Conservation (phyloP, 768 basidiomycete species). For the Macrocybe gigantea region DNA sequence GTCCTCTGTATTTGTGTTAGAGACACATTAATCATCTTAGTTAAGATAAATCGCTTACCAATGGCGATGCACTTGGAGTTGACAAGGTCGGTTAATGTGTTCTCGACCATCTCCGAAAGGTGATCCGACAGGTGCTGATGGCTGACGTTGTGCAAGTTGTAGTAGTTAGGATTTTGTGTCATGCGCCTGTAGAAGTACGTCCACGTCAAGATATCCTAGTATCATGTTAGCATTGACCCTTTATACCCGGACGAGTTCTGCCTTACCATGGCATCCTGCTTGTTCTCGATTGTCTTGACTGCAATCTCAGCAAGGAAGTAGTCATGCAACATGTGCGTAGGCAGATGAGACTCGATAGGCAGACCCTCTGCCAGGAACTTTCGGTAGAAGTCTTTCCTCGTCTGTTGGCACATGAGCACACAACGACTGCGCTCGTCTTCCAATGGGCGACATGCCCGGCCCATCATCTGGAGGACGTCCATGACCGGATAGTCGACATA, state of each 20-base stretch:
- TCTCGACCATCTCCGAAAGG: slow-evolving; percentile 93
- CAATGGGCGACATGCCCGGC: slow-evolving; percentile 87
- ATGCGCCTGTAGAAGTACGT: slow-evolving; percentile 97
- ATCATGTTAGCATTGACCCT: background rate
- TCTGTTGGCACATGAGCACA: slow-evolving; percentile 96
- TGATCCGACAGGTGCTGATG: slow-evolving; percentile 96
- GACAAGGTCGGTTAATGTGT: slow-evolving; percentile 83
- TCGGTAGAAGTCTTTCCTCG: slow-evolving; percentile 97
- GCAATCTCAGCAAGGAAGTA: slow-evolving; percentile 98
- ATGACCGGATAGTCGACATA: slow-evolving; percentile 98
- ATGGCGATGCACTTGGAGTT: slow-evolving; percentile 94
- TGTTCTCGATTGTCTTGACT: slow-evolving; percentile 98
- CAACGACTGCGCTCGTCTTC: slow-evolving; percentile 90
- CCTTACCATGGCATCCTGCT: slow-evolving; percentile 89
- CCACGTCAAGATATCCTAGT: slow-evolving; percentile 94
- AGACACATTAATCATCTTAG: background rate
- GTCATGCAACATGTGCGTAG: slow-evolving; percentile 87
- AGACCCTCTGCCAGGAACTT: slow-evolving; percentile 97
- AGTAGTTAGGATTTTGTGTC: slow-evolving; percentile 96
- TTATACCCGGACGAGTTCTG: background rate
- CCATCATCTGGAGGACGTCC: slow-evolving; percentile 99
- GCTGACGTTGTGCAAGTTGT: slow-evolving; percentile 90
- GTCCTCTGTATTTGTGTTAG: slow-evolving; percentile 47
- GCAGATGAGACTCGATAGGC: slow-evolving; percentile 92
- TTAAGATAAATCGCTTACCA: slow-evolving; percentile 34